phyloP scores from a whole-genome alignment of 1,139 yeast species.

The Candida sp. region DNA sequence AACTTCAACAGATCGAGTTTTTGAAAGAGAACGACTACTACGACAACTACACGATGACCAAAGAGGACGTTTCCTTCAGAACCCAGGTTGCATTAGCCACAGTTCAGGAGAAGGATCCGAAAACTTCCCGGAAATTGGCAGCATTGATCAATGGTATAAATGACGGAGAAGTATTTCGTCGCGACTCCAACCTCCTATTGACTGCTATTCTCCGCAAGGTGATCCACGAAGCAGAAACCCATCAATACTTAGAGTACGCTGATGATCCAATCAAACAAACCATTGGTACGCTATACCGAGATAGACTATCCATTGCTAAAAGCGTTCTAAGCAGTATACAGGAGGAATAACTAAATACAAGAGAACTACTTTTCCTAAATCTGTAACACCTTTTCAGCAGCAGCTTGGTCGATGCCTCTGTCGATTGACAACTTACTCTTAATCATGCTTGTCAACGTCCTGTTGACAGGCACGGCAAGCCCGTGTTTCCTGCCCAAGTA shows the following conservation, averaged over 20 bases:
- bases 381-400: conserved; percentile 8
- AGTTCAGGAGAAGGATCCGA: conserved; percentile 48
- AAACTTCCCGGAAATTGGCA: conserved; percentile 28
- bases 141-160: conserved; percentile 42
- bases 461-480: conserved; percentile 50
- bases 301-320: conserved; percentile 26
- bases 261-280: conserved; percentile 20
- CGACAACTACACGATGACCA: conserved; percentile 73
- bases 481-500: conserved; percentile 50
- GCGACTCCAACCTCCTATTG: conserved; percentile 31
- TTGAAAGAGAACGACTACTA: conserved; percentile 58
- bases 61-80: conserved; percentile 64
- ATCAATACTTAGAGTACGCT: conserved; percentile 18
- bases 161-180: conserved; percentile 48
- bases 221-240: conserved; percentile 22
- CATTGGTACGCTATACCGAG: conserved; percentile 27
- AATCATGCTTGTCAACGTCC: conserved; percentile 51
- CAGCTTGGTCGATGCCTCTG: conserved; percentile 29
- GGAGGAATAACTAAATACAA: neutral
- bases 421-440: conserved; percentile 43
- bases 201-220: conserved; percentile 35
- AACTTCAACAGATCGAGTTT: conserved; percentile 43
- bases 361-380: neutral
- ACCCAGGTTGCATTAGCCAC: conserved; percentile 78
- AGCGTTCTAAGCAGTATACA: conserved; percentile 3